Evolutionary conservation across 345 rosid genomes (phyloP).

Genomic region (Eucalyptus marginata): DNA sequence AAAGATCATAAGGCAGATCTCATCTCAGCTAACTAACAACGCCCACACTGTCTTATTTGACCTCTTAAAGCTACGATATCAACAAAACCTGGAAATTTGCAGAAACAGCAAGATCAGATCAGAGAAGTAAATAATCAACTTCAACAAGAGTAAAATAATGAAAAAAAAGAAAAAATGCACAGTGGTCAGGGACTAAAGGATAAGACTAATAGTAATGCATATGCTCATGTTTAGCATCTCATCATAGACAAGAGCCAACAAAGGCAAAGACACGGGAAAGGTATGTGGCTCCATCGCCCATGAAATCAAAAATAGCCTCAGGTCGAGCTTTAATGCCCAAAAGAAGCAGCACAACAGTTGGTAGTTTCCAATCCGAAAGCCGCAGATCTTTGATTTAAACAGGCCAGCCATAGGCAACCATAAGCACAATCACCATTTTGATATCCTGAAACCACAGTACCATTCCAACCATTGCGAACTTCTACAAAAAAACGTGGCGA

Average conservation of each 20-base stretch:
- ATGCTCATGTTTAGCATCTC: not conserved
- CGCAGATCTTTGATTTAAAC: not conserved
- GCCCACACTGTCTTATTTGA: not conserved
- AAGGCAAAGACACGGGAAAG: not conserved
- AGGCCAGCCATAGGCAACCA: not conserved
- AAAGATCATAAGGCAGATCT: conserved; percentile 14
- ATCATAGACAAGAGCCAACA: not conserved
- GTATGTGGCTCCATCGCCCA: not conserved
- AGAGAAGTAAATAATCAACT: not conserved
- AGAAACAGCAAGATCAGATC: not conserved
- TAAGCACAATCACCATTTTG: not conserved
- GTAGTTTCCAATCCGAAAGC: not conserved
- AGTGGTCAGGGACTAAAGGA: not conserved
- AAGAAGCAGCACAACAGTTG: not conserved
- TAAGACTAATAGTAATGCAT: not conserved
- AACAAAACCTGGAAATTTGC: not conserved
- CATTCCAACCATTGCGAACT: not conserved
- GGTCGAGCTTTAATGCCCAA: not conserved
- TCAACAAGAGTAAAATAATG: not conserved
- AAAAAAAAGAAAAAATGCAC: not conserved
- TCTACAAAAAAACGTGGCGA: not conserved
- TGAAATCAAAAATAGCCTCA: not conserved
- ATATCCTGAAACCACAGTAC: not conserved
- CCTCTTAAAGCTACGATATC: not conserved
- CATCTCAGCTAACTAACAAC: not conserved